phyloP scores from a whole-genome alignment of 257 asterid genomes.

The Solanum pinnatisectum region DNA sequence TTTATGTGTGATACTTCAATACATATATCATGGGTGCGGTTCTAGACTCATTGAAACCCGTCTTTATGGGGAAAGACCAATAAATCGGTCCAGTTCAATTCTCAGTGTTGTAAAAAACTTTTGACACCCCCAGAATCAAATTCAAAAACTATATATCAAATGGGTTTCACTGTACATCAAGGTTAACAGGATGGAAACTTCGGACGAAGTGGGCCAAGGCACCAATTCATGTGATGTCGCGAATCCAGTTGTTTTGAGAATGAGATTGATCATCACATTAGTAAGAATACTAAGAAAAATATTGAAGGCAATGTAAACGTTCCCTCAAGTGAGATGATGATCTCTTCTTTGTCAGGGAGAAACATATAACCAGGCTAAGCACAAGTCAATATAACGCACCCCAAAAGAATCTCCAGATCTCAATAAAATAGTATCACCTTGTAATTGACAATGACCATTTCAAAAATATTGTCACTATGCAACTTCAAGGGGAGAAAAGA shows the following conservation, averaged over 20 bases:
- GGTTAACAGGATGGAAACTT: background rate
- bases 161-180: background rate
- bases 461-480: background rate
- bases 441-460: background rate
- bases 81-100: background rate
- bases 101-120: background rate
- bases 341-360: background rate
- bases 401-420: background rate
- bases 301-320: background rate
- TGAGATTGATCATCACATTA: background rate
- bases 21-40: background rate
- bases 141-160: background rate
- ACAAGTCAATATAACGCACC: background rate
- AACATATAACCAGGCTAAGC: background rate
- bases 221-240: background rate
- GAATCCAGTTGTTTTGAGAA: background rate
- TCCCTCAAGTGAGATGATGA: background rate
- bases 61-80: background rate
- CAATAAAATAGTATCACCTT: background rate
- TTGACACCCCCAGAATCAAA: background rate
- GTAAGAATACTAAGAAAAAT: background rate
- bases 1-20: background rate
- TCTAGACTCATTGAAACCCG: background rate
- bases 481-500: background rate
- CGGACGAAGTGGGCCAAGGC: background rate